These are phyloP conservation scores for Sordariomycetes sp. DNA, from an alignment of 2,329 filamentous ascomycete genomes.

Conservation along the genomic window DNA sequence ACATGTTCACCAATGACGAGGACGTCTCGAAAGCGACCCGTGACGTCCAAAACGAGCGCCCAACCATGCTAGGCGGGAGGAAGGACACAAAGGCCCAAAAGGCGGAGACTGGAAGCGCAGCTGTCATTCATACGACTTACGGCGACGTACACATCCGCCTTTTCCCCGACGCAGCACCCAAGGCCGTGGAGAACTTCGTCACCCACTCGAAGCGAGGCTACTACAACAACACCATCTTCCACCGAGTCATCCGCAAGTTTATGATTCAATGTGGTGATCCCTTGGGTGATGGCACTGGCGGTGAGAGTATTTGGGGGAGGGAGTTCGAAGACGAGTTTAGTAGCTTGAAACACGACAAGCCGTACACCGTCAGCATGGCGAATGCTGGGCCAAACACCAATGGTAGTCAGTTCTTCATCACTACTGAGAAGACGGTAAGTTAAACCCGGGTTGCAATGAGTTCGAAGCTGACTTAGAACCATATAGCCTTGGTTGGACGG, in stretches of 20 bases:
- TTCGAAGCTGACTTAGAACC: slow-evolving; percentile 8
- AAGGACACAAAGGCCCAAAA: slow-evolving; percentile 45
- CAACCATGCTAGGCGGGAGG: slow-evolving; percentile 53
- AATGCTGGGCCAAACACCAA: slow-evolving; percentile 95
- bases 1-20: slow-evolving; percentile 92
- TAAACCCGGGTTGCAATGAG: neutral
- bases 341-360: slow-evolving; percentile 84
- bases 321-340: slow-evolving; percentile 95
- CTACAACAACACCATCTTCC: slow-evolving; percentile 97
- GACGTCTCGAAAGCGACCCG: slow-evolving; percentile 75
- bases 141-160: slow-evolving; percentile 91
- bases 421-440: slow-evolving; percentile 84
- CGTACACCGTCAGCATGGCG: slow-evolving; percentile 95
- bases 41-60: slow-evolving; percentile 93
- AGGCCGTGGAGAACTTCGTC: slow-evolving; percentile 94
- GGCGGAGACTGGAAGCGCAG: slow-evolving; percentile 66
- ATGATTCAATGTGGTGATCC: slow-evolving; percentile 99
- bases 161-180: slow-evolving; percentile 87
- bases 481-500: slow-evolving; percentile 78
- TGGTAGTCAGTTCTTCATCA: slow-evolving; percentile 96
- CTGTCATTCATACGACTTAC: slow-evolving; percentile 83
- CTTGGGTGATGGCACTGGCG: slow-evolving; percentile 81
- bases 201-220: slow-evolving; percentile 84
- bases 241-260: slow-evolving; percentile 93
- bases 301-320: slow-evolving; percentile 85